Evolutionary conservation across 805 yeast species (phyloP), one percentile per base, ranked within the genome.

Genomic region (Sugiyamaella marilandica): DNA sequence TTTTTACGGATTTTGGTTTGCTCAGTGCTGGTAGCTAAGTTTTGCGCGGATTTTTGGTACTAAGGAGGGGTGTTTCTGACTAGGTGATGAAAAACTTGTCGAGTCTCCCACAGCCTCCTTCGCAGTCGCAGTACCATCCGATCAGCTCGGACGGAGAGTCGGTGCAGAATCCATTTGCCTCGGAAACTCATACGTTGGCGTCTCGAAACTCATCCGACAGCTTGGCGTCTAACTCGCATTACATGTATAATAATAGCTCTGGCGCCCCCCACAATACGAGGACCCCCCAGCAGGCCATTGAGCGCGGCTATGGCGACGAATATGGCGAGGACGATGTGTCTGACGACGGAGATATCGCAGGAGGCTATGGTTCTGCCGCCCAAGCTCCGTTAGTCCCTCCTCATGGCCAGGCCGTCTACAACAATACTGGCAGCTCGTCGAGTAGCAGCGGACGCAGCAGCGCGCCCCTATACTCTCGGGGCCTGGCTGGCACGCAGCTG

Each of bases 111-210:
- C 33, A 32, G 37, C 47, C 47, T n/a, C 47, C 47, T 13, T 36
- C 47, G 14, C 47, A 45, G 10, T 46, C 43, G 41, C 35, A 46
- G 14, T 46, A 36, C 33, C 49, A 48, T 14, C 31, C 49, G 52
- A 31, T 45, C 13, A 32, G 19, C n/a, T 32, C 47, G 21, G 47
- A 45, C 19, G 37, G 47, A 11, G 47, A 48, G 26, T 45, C 54
- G 14, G 58, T 59, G 3, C 52, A 50, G 50, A 65, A 65, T 56
- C 69, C 69, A 31, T 65, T 65, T 47, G 65, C 59, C 7, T 59
- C 64, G 16, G 64, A 61, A 36, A 55, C 63, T 13, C 62, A 60
- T 11, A 56, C 62, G 2, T 43, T 60, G 35, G 55, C 55, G 13
- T 59, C 62, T n/a, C 47, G 41, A 13, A 59, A 59, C 39, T 55